A percentile compares a stretch with the other conserved stretches of the same genome.
Conservation (phyloP, 306 rosid genomes). For the Hippophae tibetana region DNA sequence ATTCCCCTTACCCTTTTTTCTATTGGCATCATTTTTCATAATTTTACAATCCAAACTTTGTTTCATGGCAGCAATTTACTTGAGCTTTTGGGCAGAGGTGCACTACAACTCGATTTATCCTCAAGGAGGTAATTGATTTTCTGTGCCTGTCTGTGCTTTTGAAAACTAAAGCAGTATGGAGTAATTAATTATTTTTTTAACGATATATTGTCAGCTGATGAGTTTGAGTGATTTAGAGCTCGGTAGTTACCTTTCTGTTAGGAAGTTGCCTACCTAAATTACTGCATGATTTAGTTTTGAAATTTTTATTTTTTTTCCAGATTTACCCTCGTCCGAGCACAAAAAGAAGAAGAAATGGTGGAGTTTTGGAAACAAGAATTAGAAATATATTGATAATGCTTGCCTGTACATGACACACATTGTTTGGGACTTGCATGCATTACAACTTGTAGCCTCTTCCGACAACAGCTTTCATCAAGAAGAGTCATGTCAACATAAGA, state of each 20-base stretch:
- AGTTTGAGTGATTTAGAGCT: no score
- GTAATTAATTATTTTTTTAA: no score
- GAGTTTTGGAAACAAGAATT: constrained; percentile 61
- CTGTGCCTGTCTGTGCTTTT: constrained; percentile 7
- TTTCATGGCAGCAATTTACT: constrained; percentile 53
- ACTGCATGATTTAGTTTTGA: constrained; percentile 9
- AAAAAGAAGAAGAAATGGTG: constrained; percentile 80
- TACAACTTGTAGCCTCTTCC: no score
- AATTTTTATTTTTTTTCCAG: constrained; percentile 27
- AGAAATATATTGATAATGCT: background rate
- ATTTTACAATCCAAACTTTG: background rate
- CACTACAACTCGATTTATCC: constrained; percentile 90
- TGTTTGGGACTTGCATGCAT: no score
- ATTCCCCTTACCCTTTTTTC: no score
- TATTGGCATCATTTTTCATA: no score
- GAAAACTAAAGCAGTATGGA: no score
- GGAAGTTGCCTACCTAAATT: background rate
- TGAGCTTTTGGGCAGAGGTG: constrained; percentile 98
- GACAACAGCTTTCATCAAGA: no score
- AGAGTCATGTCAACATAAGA: no score
- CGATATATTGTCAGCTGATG: no score
- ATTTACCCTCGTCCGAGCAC: constrained; percentile 40
- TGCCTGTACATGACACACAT: no score
- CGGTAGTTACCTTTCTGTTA: no score
- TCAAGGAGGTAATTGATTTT: constrained; percentile 55